Evolutionary conservation across 352 stramenopile genomes (phyloP), one percentile per base, ranked within the genome.

Genomic region (Globisporangium acanthophoron): DNA sequence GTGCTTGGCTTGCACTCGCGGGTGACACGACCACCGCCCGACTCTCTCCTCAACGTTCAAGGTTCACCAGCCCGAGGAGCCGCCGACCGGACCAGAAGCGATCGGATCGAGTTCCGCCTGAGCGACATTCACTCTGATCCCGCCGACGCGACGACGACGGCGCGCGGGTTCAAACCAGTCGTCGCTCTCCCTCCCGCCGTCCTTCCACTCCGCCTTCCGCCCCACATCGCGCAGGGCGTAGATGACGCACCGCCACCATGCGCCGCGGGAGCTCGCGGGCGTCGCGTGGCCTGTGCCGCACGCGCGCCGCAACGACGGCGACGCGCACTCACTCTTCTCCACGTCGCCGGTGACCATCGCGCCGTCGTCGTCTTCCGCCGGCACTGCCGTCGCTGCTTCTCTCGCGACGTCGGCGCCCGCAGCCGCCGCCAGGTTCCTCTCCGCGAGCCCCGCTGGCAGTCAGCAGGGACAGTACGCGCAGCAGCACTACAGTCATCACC

Each of bases 401-500:
- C n/a, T 59, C 21, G 52, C 40, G 20, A 54, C 60, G 21, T 66
- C 60, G 18, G 41, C 45, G 27, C 60, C 60, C 18, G 40, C 60
- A 40, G 47, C 60, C 7, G 24, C 49, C 33, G 47, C 54, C 5
- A 56, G 37, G 31, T 41, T 43, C 4, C 52, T 47, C 41, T 33
- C 52, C 21, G n/a, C 56, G 20, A 35, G 16, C 1, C 54, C 54
- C 7, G 20, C 43, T 1, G 53, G 55, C 45, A 61, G 44, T 18
- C 59, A 65, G 3, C 52, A 45, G 24, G 48, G 47, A 9, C 48
- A 58, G 51, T 55, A 59, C 45, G 65, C 65, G 18, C 70, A 76
- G 18, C 65, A 65, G 44, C 58, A 69, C 20, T 48, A 73, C 31
- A 56, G 62, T 50, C 59, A 61, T 1, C 46, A 67, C 16, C 43